These are phyloP conservation scores for Tylopilus subfusipes DNA, from an alignment of 768 basidiomycete genomes.

Conservation along the genomic window DNA sequence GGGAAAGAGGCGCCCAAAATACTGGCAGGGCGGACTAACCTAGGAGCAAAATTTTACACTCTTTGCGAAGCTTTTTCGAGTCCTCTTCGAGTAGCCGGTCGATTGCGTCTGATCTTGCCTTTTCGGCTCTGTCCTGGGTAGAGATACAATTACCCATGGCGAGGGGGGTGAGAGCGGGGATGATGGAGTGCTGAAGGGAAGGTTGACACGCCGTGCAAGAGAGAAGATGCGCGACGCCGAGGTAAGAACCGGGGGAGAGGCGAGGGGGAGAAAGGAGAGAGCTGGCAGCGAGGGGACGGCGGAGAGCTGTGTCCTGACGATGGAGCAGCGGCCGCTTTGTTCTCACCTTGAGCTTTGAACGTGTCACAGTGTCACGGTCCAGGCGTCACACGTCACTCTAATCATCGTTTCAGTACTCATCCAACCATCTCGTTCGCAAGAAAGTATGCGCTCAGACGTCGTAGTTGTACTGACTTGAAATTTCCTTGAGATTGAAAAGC, in stretches of 20 bases:
- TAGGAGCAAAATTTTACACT: constrained; percentile 91
- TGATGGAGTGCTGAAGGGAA: background rate
- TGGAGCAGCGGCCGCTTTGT: constrained; percentile 21
- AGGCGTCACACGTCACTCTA: constrained; percentile 5
- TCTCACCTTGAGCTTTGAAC: constrained; percentile 18
- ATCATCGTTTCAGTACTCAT: background rate
- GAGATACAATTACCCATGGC: constrained; percentile 70
- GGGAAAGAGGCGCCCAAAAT: constrained; percentile 9
- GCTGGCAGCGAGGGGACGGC: constrained; percentile 7
- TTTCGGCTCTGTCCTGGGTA: constrained; percentile 51
- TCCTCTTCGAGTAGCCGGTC: constrained; percentile 88
- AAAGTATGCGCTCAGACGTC: no score
- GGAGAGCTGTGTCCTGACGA: constrained; percentile 9
- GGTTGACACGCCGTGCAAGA: background rate
- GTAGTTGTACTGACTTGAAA: background rate
- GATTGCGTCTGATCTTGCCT: constrained; percentile 66
- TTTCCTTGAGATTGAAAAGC: background rate
- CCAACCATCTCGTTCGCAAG: background rate
- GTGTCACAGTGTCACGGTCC: constrained; percentile 23
- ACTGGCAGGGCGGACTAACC: constrained; percentile 48
- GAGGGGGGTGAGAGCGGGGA: background rate
- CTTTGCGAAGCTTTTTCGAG: constrained; percentile 71
- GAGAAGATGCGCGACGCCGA: background rate
- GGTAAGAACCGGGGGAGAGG: no score
- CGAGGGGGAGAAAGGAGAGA: background rate